Base-by-base conservation (phyloP, 1,284 basidiomycete species). In the Trametes versicolor region DNA sequence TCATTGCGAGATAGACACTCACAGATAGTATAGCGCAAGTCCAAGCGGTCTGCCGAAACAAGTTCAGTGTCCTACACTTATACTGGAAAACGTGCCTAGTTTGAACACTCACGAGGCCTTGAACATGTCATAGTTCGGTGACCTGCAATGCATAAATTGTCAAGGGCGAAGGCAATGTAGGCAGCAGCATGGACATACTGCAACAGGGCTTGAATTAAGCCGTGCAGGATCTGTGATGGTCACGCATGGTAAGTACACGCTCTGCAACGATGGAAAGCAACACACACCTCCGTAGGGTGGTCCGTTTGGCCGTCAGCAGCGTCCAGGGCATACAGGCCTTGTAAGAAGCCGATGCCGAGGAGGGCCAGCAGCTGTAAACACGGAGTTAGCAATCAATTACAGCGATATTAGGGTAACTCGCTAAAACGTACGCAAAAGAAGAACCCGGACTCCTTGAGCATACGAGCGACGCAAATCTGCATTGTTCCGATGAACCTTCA, bases 371-470 rank as follows among this genome's bases (percentile, higher is more conserved):
- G 81, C 88, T 94, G 69, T 43, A 49, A 60, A 66, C 34, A 19
- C 19, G 25, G 45, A n/a, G 3, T 48, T 3, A 48, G 45, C 45
- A 7, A 13, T 23, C 17, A 17, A 17, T 6, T 21, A 53, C 34
- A 4, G 17, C n/a, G 32, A 7, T n/a, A 12, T 15, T 17, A 15
- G 10, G 34, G 10, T 39, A 17, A 39, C 12, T n/a, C 15, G 19
- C 41, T 19, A 15, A 36, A 37, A 21, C 66, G 74, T 67, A 95
- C 92, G 76, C 88, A 87, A 81, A 97, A 96, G 83, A 98, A 99
- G 62, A 97, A 95, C 4, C 93, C 90, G 10, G 94, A 96, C 77
- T 98, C 96, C 75, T 93, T 89, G 67, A 98, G 80, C 96, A 98
- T 98, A 15, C 93, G 85, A 15, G 90, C 87, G 21, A 95, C 87